Evolutionary conservation across 2,329 filamentous ascomycete species (phyloP).

Genomic region (Ophiostoma ulmi): DNA sequence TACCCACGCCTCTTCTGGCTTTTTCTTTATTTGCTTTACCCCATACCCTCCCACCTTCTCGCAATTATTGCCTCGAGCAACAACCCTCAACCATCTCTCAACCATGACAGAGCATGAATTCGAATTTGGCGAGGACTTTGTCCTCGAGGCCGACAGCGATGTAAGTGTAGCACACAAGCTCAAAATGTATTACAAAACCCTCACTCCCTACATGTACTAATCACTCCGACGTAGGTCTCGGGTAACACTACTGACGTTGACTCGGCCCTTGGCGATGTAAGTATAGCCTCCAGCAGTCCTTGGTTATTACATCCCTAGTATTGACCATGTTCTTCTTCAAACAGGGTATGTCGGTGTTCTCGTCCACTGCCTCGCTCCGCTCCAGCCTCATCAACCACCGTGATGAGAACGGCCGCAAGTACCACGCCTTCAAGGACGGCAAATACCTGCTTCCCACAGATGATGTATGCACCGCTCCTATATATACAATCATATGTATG

Average conservation of each 20-base stretch:
- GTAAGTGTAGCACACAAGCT: conserved; percentile 11
- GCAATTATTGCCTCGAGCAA: not conserved
- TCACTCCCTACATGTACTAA: not conserved
- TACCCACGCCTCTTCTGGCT: not conserved
- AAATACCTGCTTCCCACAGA: conserved; percentile 39
- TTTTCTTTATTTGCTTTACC: not conserved
- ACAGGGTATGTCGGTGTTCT: conserved; percentile 33
- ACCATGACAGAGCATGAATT: conserved; percentile 17
- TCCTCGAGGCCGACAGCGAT: conserved; percentile 21
- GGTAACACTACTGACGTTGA: conserved; percentile 26
- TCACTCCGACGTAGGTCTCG: not conserved
- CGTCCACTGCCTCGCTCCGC: conserved; percentile 34
- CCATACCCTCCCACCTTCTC: not conserved
- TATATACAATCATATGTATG: not conserved
- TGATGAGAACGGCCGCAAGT: conserved; percentile 38
- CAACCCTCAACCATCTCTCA: not conserved
- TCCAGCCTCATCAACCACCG: conserved; percentile 32
- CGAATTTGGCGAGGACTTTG: conserved; percentile 14
- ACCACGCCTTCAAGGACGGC: conserved; percentile 39
- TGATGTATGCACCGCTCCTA: conserved; percentile 30
- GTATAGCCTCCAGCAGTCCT: conserved; percentile 16
- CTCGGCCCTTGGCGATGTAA: conserved; percentile 33
- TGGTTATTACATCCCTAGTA: too few species aligned
- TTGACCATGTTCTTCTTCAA: not conserved
- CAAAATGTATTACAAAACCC: not conserved